Evolutionary conservation across 1,139 yeast genomes (phyloP).

Genomic region (Candida pseudocylindracea): DNA sequence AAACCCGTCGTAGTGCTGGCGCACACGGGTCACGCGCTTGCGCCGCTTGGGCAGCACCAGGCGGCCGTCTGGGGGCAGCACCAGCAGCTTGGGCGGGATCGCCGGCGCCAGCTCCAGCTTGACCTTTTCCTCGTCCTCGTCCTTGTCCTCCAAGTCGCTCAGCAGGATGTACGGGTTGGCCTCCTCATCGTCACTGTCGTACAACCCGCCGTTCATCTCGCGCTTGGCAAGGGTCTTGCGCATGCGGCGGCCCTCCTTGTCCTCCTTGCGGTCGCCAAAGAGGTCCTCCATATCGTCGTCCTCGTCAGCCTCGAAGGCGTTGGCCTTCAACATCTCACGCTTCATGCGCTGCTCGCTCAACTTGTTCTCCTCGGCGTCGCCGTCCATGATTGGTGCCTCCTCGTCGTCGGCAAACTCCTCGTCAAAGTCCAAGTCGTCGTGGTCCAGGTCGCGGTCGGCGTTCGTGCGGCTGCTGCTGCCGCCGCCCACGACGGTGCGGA

Average conservation of each 20-base stretch:
- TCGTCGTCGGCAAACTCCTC: slow-evolving; percentile 98
- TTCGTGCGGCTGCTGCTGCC: slow-evolving; percentile 15
- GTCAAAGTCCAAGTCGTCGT: slow-evolving; percentile 83
- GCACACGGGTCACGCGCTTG: too few species aligned
- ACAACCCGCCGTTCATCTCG: slow-evolving; percentile 51
- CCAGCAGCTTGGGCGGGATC: slow-evolving; percentile 11
- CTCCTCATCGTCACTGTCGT: slow-evolving; percentile 79
- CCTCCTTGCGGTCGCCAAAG: slow-evolving; percentile 57
- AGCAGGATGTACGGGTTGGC: slow-evolving; percentile 59
- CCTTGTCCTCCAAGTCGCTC: slow-evolving; percentile 40
- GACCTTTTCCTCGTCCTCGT: slow-evolving; percentile 13
- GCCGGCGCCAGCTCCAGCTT: slow-evolving; percentile 19
- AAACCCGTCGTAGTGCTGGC: slow-evolving; percentile 21
- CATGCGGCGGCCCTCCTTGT: slow-evolving; percentile 76
- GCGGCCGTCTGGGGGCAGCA: slow-evolving; percentile 11
- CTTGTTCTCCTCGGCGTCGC: slow-evolving; percentile 86
- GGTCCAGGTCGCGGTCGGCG: slow-evolving; percentile 50
- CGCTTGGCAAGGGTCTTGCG: slow-evolving; percentile 68
- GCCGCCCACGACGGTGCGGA: slow-evolving; percentile 33
- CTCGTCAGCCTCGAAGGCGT: slow-evolving; percentile 42
- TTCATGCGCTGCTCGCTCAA: slow-evolving; percentile 77
- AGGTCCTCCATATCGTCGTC: slow-evolving; percentile 30
- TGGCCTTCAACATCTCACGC: slow-evolving; percentile 75
- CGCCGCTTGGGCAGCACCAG: too few species aligned
- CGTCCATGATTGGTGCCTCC: slow-evolving; percentile 95